A percentile compares a stretch with the other conserved stretches of the same genome.
Evolutionary conservation across 352 stramenopile genomes (phyloP).

Genomic region (Pythium grandisporangium): DNA sequence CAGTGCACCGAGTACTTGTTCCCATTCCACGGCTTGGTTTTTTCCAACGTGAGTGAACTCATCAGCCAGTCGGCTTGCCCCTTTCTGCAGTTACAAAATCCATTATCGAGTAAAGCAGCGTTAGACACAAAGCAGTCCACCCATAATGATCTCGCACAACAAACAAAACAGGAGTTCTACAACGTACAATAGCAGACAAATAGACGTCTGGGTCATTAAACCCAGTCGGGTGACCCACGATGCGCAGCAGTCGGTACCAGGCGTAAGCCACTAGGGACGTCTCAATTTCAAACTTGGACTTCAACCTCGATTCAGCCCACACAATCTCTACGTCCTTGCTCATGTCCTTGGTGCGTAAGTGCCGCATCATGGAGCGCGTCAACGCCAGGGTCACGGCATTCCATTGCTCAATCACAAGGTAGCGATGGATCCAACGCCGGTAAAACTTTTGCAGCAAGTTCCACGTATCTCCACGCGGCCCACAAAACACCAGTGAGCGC

Average conservation of each 20-base stretch:
- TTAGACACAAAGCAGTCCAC: too few species aligned
- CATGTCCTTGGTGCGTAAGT: slow-evolving; percentile 41
- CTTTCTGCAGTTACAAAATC: slow-evolving; percentile 31
- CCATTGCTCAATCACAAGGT: slow-evolving; percentile 84
- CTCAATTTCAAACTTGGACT: slow-evolving; percentile 70
- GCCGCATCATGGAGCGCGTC: slow-evolving; percentile 64
- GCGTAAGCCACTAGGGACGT: slow-evolving; percentile 67
- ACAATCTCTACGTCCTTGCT: slow-evolving; percentile 60
- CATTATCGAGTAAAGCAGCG: too few species aligned
- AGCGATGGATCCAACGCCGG: slow-evolving; percentile 77
- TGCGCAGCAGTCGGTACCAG: slow-evolving; percentile 75
- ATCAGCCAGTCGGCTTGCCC: slow-evolving; percentile 64
- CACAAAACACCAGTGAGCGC: slow-evolving; percentile 57
- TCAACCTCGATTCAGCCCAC: slow-evolving; percentile 54
- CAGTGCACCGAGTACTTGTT: slow-evolving; percentile 56
- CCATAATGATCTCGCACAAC: neutral
- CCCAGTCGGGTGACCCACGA: slow-evolving; percentile 74
- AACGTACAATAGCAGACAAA: slow-evolving; percentile 55
- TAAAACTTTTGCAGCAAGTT: slow-evolving; percentile 82
- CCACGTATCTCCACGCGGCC: slow-evolving; percentile 66
- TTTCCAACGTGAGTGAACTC: slow-evolving; percentile 67
- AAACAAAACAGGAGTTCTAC: too few species aligned
- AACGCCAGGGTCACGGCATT: slow-evolving; percentile 67
- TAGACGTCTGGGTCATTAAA: slow-evolving; percentile 83
- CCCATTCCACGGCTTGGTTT: slow-evolving; percentile 59